A percentile compares a stretch with the other conserved stretches of the same genome.
phyloP scores from a whole-genome alignment of 2,329 filamentous ascomycete species.

The Elsinoe arachidis region DNA sequence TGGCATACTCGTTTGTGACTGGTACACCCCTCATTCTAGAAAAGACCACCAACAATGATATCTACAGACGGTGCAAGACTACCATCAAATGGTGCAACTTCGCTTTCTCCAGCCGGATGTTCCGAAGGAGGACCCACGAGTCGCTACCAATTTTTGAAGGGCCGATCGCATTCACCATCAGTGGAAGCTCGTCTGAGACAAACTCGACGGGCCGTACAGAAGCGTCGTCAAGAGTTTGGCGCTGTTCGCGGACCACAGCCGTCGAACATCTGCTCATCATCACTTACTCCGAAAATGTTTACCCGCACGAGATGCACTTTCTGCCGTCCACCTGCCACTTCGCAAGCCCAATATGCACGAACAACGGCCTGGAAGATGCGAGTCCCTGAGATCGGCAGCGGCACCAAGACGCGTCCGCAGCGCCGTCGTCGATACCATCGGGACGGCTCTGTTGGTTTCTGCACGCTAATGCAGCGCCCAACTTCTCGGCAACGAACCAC shows the following conservation, averaged over 20 bases:
- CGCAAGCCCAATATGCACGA: no score
- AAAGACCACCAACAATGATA: slow-evolving; percentile 5
- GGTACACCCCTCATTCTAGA: not conserved
- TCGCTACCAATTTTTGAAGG: not conserved
- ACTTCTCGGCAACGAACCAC: slow-evolving; percentile 8
- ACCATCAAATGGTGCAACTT: not conserved
- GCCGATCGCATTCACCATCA: not conserved
- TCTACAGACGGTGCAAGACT: not conserved
- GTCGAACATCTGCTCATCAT: no score
- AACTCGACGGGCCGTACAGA: not conserved
- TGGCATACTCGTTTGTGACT: not conserved
- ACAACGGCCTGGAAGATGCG: not conserved
- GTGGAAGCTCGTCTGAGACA: slow-evolving; percentile 1
- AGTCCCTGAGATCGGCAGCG: slow-evolving; percentile 8
- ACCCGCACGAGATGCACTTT: not conserved
- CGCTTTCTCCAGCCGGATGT: not conserved
- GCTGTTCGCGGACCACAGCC: not conserved
- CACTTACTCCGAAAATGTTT: no score
- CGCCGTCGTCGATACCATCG: not conserved
- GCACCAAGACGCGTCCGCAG: slow-evolving; percentile 1
- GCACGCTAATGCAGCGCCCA: slow-evolving; percentile 8
- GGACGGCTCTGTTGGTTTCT: slow-evolving; percentile 4
- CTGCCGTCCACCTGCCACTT: not conserved
- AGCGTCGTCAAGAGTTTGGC: not conserved
- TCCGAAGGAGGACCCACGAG: not conserved